Base-by-base conservation (phyloP, 306 rosid genomes). In the Lathyrus aphaca region DNA sequence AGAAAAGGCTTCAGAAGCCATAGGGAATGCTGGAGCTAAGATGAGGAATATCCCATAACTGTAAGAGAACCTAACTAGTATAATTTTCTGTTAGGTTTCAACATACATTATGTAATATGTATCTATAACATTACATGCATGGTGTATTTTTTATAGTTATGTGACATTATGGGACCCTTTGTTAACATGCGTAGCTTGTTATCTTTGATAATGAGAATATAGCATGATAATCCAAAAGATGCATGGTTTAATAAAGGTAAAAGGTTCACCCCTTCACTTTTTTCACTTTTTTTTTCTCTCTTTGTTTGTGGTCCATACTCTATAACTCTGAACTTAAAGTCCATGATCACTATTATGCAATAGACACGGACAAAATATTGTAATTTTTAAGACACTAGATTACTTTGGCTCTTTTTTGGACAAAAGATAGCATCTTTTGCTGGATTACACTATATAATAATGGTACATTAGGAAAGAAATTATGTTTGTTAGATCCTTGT, bases 1-100 rank as follows among this genome's bases (percentile, higher is more conserved):
- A 77, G 96, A 87, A 75, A 83, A 66, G 51, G 88, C 75, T 60
- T 89, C 92, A 0, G 73, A 84, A 40, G 82, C 86, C n/a, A 46
- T 87, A 0, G 89, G 76, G 0, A 78, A 89, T 72, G 27, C 86
- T 60, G 91, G 91, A 68, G 92, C 76, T 29, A 57, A 45, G 67
- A 77, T 87, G 83, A 84, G 88, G 73, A 77, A 69, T 37, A 69
- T 12, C 37, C 64, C 60, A 16, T 29, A 53, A 42, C 70, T 42
- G 21, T 23, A 43, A 59, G 15, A 73, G 5, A 16, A 81, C 56
- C 71, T 73, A 32, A 74, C 49, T 25, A 16, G 12, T 50, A 5
- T 50, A 46, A 63, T 4, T 71, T 76, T 54, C 46, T 57, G 27
- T 68, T 83, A 29, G 71, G 16, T 73, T 2, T 73, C 4, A 46